Base-by-base conservation (phyloP, 2,329 filamentous ascomycete species). In the Aspergillus oerlinghausenensis region DNA sequence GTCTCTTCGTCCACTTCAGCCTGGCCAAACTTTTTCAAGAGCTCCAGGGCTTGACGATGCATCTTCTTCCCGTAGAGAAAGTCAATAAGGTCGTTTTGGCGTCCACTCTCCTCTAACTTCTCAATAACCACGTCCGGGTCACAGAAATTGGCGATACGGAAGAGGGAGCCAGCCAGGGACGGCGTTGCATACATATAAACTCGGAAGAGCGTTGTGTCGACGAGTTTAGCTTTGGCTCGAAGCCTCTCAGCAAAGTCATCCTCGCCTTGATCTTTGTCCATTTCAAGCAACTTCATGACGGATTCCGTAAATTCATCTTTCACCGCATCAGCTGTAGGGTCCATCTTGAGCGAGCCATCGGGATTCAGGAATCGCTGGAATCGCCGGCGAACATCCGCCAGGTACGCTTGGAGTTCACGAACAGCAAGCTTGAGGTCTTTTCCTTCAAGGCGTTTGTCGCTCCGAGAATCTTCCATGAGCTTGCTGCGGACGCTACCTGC, bases 131-230 rank as follows among this genome's bases (percentile, higher is more conserved):
- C 94, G 29, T 90, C 88, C 0, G 94, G 93, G 66, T 99, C 93
- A 72, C 94, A 97, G 70, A 97, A 97, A 72, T 99, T 99, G 69
- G 92, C 88, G 52, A 97, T 90, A 25, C 94, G 91, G 77, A 99
- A 97, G 0, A 99, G 82, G 0, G 92, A 90, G 1, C 90, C 89
- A 3, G 92, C 92, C 10, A 99, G 80, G 5, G 88, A 86, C 4
- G 94, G 93, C 7, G 87, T 87, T 3, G 89, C 91, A 67, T 93
- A 91, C 92, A 99, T 97, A 73, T 96, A 95, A 0, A 91, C 89
- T 17, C 93, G 86, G 78, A 99, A 97, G 0, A 99, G 82, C 0
- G 92, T 93, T 0, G 94, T 99, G 69, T 99, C 94, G 6, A 97
- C 91, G 2, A 97, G 78, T 51, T 84, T 87, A 38, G 94, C 96